Conservation (phyloP, 768 basidiomycete species). For the Heimioporus sp. region DNA sequence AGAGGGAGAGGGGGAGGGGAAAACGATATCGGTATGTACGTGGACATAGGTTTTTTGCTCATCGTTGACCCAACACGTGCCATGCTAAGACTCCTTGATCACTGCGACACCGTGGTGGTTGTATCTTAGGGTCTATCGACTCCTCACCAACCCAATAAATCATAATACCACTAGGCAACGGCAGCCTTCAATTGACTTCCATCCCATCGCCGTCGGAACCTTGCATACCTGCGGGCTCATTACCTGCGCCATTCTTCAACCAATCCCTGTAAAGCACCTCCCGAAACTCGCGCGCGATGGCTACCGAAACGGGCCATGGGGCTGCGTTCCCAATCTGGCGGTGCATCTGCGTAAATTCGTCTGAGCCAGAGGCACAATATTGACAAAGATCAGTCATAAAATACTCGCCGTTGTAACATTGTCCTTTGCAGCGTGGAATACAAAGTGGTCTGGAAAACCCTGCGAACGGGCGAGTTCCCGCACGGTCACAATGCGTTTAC, state of each 20-base stretch:
- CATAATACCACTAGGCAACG: too few relatives aligned
- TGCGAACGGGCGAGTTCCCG: conserved; percentile 79
- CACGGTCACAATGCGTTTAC: conserved; percentile 67
- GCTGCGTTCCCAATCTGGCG: conserved; percentile 83
- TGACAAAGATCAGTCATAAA: not conserved
- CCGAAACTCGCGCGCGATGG: conserved; percentile 63
- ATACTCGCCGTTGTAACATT: conserved; percentile 59
- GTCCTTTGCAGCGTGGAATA: conserved; percentile 51
- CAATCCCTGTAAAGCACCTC: conserved; percentile 52
- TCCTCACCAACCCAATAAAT: too few relatives aligned
- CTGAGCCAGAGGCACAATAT: not conserved
- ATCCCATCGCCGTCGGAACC: conserved; percentile 23
- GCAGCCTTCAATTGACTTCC: conserved; percentile 28
- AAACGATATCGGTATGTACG: not conserved
- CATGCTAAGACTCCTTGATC: too few relatives aligned
- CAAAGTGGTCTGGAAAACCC: conserved; percentile 76
- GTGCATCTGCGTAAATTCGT: conserved; percentile 54
- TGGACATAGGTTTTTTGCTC: too few relatives aligned
- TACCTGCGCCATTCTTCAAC: conserved; percentile 31
- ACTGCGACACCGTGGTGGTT: too few relatives aligned
- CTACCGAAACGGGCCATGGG: conserved; percentile 60
- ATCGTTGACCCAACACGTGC: too few relatives aligned
- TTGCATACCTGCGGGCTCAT: conserved; percentile 30
- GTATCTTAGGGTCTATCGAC: too few relatives aligned
- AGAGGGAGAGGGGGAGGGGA: conserved; percentile 21